Percentiles rank a stretch among this genome's conserved stretches.
These are phyloP conservation scores for Cladophialophora carrionii DNA, from an alignment of 2,329 filamentous ascomycete genomes.

Conservation along the genomic window DNA sequence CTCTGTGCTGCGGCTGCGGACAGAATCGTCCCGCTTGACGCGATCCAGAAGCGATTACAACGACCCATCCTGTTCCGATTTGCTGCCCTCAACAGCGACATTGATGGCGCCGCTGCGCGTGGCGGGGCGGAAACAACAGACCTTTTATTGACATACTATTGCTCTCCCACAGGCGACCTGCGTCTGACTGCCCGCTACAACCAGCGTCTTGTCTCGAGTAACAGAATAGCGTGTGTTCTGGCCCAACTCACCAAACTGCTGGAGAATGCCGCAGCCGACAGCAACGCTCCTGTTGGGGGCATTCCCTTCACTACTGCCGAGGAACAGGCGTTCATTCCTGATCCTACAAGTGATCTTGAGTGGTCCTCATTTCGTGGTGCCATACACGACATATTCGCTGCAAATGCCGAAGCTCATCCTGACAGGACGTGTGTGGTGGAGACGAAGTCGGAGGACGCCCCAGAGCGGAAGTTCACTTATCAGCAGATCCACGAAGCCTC, in stretches of 20 bases:
- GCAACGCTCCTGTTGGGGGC: conserved; percentile 48
- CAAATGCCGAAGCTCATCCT: conserved; percentile 66
- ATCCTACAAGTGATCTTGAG: conserved; percentile 50
- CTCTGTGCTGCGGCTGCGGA: conserved; percentile 25
- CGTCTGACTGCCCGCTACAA: conserved; percentile 51
- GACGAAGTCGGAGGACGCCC: conserved; percentile 56
- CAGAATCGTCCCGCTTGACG: conserved; percentile 25
- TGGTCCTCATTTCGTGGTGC: conserved; percentile 53
- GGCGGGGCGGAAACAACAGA: conserved; percentile 52
- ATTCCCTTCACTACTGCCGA: conserved; percentile 47
- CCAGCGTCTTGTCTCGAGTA: conserved; percentile 52
- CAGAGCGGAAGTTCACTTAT: conserved; percentile 76
- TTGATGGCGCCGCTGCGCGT: conserved; percentile 42
- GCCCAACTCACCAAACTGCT: conserved; percentile 50
- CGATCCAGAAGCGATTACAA: conserved; percentile 27
- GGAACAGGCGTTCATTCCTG: conserved; percentile 42
- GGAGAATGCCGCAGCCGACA: conserved; percentile 46
- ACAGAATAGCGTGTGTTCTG: conserved; percentile 50
- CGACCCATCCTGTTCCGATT: conserved; percentile 52
- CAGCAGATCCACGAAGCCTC: conserved; percentile 82
- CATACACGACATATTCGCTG: conserved; percentile 51
- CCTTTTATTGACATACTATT: conserved; percentile 47
- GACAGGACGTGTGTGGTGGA: conserved; percentile 70
- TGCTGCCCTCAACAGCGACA: conserved; percentile 52
- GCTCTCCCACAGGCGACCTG: conserved; percentile 38